phyloP scores from a whole-genome alignment of 306 rosid species.

The Neltuma alba region DNA sequence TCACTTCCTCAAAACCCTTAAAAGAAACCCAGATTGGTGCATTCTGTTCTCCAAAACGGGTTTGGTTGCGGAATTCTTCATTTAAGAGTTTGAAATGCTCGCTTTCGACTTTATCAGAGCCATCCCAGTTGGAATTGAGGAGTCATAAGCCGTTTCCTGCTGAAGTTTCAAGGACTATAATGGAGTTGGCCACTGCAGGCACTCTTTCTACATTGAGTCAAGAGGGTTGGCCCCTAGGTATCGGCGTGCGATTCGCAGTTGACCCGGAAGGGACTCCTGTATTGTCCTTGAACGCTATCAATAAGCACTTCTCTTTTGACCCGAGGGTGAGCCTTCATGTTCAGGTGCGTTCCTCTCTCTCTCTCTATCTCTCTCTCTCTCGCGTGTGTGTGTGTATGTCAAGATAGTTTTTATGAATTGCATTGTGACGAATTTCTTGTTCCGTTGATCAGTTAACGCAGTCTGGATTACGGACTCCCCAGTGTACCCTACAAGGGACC shows the following conservation, averaged over 20 bases:
- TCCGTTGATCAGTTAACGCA: slow-evolving; percentile 64
- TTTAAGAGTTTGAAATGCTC: slow-evolving; percentile 53
- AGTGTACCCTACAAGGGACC: slow-evolving; percentile 82
- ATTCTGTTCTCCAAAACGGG: slow-evolving; percentile 11
- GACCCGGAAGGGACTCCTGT: slow-evolving; percentile 77
- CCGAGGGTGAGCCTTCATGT: slow-evolving; percentile 77
- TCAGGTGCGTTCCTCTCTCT: slow-evolving; percentile 50
- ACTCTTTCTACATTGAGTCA: slow-evolving; percentile 65
- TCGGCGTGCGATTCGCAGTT: slow-evolving; percentile 78
- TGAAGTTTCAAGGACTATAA: slow-evolving; percentile 83
- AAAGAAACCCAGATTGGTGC: slow-evolving; percentile 31
- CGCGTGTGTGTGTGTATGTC: background rate
- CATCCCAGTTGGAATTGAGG: slow-evolving; percentile 51
- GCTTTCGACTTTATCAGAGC: slow-evolving; percentile 51
- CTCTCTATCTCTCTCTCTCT: background rate
- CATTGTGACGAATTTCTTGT: background rate
- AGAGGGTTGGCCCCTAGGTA: slow-evolving; percentile 76
- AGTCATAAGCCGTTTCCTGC: slow-evolving; percentile 68
- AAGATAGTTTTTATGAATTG: background rate
- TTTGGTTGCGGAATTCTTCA: slow-evolving; percentile 35
- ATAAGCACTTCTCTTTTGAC: slow-evolving; percentile 39
- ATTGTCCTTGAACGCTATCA: slow-evolving; percentile 53
- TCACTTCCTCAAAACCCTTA: slow-evolving; percentile 31
- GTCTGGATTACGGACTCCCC: slow-evolving; percentile 81
- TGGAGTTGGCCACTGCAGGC: slow-evolving; percentile 77